Percentiles rank a stretch among this genome's conserved stretches.
These are phyloP conservation scores for Narthecium ossifragum DNA, from an alignment of 106 monocot genomes.

Conservation along the genomic window DNA sequence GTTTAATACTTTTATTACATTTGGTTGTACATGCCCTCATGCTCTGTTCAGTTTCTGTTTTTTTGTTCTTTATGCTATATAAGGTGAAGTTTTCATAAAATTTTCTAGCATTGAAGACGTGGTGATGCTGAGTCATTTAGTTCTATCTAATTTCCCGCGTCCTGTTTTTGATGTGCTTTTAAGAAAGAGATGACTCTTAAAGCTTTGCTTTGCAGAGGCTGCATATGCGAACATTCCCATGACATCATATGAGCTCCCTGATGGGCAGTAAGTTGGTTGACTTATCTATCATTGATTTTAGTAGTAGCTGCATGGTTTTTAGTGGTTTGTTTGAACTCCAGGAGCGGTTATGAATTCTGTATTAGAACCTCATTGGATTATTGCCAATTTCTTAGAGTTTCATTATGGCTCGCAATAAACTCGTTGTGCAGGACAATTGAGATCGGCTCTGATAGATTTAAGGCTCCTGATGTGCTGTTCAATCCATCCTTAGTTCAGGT, in stretches of 20 bases:
- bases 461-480: conserved; percentile 92
- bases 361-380: too few species aligned
- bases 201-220: conserved; percentile 44
- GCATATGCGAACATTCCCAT: conserved; percentile 93
- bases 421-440: conserved; percentile 65
- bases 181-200: neutral
- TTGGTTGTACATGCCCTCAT: too few species aligned
- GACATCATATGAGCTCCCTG: conserved; percentile 97
- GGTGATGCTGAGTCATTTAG: too few species aligned
- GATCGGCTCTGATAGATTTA: conserved; percentile 95
- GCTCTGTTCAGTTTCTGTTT: neutral
- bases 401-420: neutral
- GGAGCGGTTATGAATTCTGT: too few species aligned
- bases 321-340: too few species aligned
- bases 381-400: neutral
- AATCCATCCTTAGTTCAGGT: conserved; percentile 92
- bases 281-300: too few species aligned
- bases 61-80: neutral
- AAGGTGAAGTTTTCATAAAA: neutral
- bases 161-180: too few species aligned
- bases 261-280: conserved; percentile 85
- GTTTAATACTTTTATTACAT: too few species aligned
- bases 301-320: too few species aligned
- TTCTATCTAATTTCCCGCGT: too few species aligned
- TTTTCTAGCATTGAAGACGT: too few species aligned